Evolutionary conservation across 202 grass and related monocot genomes (phyloP), one percentile per base, ranked within the genome.

Genomic region (Sporobolus alterniflorus): DNA sequence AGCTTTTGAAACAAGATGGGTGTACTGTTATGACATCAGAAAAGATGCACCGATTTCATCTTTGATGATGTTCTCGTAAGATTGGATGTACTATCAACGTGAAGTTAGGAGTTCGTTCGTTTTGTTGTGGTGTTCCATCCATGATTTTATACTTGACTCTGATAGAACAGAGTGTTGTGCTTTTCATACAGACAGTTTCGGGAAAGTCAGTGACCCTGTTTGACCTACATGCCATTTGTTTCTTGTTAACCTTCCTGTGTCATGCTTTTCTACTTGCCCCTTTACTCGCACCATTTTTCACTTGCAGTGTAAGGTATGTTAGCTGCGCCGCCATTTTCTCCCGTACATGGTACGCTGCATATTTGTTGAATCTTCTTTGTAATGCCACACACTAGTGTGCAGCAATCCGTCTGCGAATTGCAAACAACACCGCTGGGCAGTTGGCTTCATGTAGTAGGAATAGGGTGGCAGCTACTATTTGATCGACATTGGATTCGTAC

Each of bases 261-360:
- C 79, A 51, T 82, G 78, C 76, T 24, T 76, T 67, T 89, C 15
- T 51, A 29, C 62, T 44, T 74, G 61, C 18, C 18, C 20, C 24
- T 42, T 66, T 67, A 18, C 29, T n/a, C 69, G 74, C 67, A 49
- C 60, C 39, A 10, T 44, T 73, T 83, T 83, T 78, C 67, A 67
- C 80, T 83, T 88, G 74, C 40, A 54, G 5, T 66, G 47, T 30
- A 87, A 77, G 72, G 18, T 44, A 76, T 21, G 78, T 76, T 75
- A 60, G 69, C 63, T 48, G 25, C 4, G 61, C 31, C 4, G 61
- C 31, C 84, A 28, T 65, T 55, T 26, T 26, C 15, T 69, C 67
- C 21, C 14, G 6, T 14, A 4, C 67, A 54, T 74, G 57, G 18
- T 71, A 20, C n/a, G 12, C 21, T 29, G 46, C 46, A 48, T 34